Conservation (phyloP, 2,329 filamentous ascomycete species). For the Rhynchosporium graminicola region DNA sequence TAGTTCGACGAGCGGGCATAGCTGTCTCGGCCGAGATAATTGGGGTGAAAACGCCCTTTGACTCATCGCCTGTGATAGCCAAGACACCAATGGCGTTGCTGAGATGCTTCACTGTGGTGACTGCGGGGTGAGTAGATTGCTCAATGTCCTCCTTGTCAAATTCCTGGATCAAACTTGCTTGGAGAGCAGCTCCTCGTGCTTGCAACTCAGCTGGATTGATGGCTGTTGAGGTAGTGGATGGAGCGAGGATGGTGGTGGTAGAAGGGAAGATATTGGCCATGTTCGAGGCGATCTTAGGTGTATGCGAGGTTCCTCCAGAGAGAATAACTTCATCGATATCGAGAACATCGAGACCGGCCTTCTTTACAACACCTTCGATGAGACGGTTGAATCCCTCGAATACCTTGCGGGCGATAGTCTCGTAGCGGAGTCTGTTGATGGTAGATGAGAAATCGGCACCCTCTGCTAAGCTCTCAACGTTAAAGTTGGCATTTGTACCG, state of each 20-base stretch:
- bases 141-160: constrained; percentile 93
- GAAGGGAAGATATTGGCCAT: constrained; percentile 79
- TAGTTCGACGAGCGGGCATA: constrained; percentile 81
- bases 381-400: constrained; percentile 86
- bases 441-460: constrained; percentile 90
- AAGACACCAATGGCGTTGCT: constrained; percentile 86
- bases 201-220: constrained; percentile 93
- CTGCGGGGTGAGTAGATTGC: constrained; percentile 91
- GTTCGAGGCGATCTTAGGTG: constrained; percentile 85
- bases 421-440: constrained; percentile 91
- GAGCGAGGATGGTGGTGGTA: constrained; percentile 76
- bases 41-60: constrained; percentile 72
- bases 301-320: constrained; percentile 89
- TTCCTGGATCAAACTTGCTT: constrained; percentile 91
- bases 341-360: constrained; percentile 87
- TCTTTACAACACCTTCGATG: constrained; percentile 82
- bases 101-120: constrained; percentile 91
- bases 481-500: constrained; percentile 85
- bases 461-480: constrained; percentile 85
- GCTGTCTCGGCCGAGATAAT: constrained; percentile 86
- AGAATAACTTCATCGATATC: constrained; percentile 95
- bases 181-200: constrained; percentile 88
- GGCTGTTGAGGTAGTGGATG: constrained; percentile 72
- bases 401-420: constrained; percentile 82
- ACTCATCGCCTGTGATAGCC: constrained; percentile 58